Base-by-base conservation (phyloP, 2,329 filamentous ascomycete species). In the Trichophyton benhamiae region DNA sequence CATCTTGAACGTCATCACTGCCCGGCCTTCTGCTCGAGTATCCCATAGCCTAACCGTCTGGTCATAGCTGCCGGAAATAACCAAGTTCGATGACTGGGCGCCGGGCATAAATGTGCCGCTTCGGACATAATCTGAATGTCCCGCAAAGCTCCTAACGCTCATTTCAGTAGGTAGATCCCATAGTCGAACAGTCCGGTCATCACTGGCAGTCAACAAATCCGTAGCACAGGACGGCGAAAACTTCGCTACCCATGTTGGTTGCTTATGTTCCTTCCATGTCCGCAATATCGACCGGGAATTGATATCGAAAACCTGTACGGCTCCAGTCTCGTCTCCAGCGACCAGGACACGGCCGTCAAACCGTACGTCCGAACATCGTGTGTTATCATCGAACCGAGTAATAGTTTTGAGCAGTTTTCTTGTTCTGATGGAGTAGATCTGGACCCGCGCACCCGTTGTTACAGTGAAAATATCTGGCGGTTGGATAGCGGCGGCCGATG, bases 1-100 rank as follows among this genome's bases (percentile, higher is more conserved):
- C 77, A 96, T 91, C 79, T 95, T 94, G 78, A 99, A 97, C 0
- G 88, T 89, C 87, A 99, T 94, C 65, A 91, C 90, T 5, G 86
- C 79, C 74, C 80, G 69, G 75, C 80, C 70, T 36, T 85, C 84
- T 41, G 86, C 84, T 66, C 94, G 82, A 0, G 91, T 87, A 76
- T 99, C 94, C 94, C 94, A 99, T 22, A 99, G 77, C 65, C 88
- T 86, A 58, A 97, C 92, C 0, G 91, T 96, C 64, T 89, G 85
- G 75, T 99, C 94, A 77, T 99, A 99, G 75, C 89, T 91, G 57
- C 95, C 94, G 8, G 90, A 95, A 0, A 95, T 85, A 15, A 97
- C 72, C 72, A 96, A 82, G 69, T 87, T 87, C 30, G 78, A 82
- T 61, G 78, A 80, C 71, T 87, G 71, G 49, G 73, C 74, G 15